Evolutionary conservation across 331 rosid species (phyloP).

Genomic region (Quercus tomentella): DNA sequence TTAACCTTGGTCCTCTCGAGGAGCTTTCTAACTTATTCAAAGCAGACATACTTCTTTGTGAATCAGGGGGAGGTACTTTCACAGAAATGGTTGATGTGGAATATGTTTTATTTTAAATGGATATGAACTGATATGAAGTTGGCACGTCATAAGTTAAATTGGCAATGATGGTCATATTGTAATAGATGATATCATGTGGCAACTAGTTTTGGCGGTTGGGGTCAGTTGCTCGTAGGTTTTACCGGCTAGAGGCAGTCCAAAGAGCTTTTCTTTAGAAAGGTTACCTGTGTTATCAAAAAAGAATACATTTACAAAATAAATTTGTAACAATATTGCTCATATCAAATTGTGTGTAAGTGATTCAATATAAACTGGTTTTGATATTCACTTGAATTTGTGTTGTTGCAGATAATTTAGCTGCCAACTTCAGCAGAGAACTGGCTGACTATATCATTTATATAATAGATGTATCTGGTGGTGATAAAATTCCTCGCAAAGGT

Average conservation of each 20-base stretch:
- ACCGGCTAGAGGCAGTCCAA: too few species aligned
- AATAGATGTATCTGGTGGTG: constrained; percentile 94
- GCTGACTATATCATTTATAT: constrained; percentile 96
- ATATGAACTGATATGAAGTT: neutral
- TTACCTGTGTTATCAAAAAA: too few species aligned
- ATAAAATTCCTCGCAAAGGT: constrained; percentile 97
- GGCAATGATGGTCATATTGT: neutral
- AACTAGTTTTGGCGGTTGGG: too few species aligned
- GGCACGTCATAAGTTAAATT: neutral
- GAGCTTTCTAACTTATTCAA: constrained; percentile 79
- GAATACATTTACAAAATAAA: too few species aligned
- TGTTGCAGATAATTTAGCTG: constrained; percentile 89
- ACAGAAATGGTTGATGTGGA: neutral
- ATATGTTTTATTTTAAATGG: neutral
- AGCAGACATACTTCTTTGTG: constrained; percentile 90
- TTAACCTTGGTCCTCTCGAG: constrained; percentile 94
- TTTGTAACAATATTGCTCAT: neutral
- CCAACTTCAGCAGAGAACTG: constrained; percentile 96
- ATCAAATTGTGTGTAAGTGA: neutral
- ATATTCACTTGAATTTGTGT: constrained; percentile 17
- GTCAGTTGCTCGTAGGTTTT: too few species aligned
- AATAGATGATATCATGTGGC: too few species aligned
- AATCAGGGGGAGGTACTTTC: constrained; percentile 90
- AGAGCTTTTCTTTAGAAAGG: too few species aligned
- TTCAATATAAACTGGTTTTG: neutral